phyloP scores from a whole-genome alignment of 345 rosid genomes.

The Pseudoturritis turrita region DNA sequence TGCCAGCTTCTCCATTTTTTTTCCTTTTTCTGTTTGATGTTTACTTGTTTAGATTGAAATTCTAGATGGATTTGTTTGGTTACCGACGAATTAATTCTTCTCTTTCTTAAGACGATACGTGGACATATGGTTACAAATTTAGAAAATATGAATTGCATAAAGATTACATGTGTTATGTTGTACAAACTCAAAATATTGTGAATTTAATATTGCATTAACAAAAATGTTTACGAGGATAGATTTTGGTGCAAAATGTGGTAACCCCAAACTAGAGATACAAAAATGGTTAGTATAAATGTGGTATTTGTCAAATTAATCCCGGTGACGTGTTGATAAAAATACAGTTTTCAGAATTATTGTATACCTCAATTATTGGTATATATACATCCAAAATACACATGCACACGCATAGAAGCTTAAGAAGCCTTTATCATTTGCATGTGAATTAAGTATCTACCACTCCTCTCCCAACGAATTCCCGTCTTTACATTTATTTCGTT shows the following conservation, averaged over 20 bases:
- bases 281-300: no score
- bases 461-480: slow-evolving; percentile 28
- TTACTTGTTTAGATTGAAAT: slow-evolving; percentile 5
- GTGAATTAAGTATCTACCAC: slow-evolving; percentile 32
- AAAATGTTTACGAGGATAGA: background rate
- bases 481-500: slow-evolving; percentile 25
- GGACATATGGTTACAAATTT: background rate
- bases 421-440: slow-evolving; percentile 27
- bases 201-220: background rate
- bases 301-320: background rate
- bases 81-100: slow-evolving; percentile 15
- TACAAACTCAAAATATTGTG: background rate
- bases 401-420: background rate
- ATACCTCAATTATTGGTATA: background rate
- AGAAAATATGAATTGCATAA: background rate
- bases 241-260: background rate
- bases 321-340: background rate
- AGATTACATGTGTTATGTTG: background rate
- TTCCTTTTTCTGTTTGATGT: background rate
- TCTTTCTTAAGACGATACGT: background rate
- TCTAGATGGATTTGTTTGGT: slow-evolving; percentile 23
- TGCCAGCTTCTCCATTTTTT: slow-evolving; percentile 4
- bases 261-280: background rate
- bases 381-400: slow-evolving; percentile 18
- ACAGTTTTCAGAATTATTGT: background rate